A percentile compares a stretch with the other conserved stretches of the same genome.
phyloP scores from a whole-genome alignment of 768 basidiomycete genomes.

The Sistotremastrum niveocremeum region DNA sequence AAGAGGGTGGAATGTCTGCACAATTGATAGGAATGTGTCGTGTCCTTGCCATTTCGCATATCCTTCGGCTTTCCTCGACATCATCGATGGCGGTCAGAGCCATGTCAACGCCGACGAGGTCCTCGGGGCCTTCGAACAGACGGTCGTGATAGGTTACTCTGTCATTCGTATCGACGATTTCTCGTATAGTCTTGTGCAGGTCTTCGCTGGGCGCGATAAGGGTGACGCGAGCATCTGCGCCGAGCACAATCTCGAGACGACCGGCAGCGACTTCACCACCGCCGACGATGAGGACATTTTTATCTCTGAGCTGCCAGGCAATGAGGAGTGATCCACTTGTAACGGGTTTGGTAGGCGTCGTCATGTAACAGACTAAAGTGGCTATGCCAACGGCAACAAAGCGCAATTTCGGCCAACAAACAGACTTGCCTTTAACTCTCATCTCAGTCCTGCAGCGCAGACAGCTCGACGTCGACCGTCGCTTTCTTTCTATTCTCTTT shows the following conservation, averaged over 20 bases:
- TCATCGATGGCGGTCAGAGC: slow-evolving; percentile 91
- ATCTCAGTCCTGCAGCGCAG: slow-evolving; percentile 1
- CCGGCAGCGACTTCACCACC: slow-evolving; percentile 88
- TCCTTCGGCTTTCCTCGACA: slow-evolving; percentile 52
- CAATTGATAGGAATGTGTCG: slow-evolving; percentile 81
- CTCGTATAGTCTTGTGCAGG: slow-evolving; percentile 45
- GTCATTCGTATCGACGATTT: slow-evolving; percentile 33
- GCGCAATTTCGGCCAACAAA: neutral
- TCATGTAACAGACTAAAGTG: neutral
- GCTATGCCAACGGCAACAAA: neutral
- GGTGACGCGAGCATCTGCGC: slow-evolving; percentile 63
- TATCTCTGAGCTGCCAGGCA: slow-evolving; percentile 84
- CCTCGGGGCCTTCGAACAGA: slow-evolving; percentile 46
- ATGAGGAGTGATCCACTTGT: slow-evolving; percentile 63
- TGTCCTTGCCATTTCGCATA: slow-evolving; percentile 54
- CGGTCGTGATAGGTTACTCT: slow-evolving; percentile 64
- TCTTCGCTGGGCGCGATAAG: slow-evolving; percentile 61
- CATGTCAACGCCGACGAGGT: slow-evolving; percentile 65
- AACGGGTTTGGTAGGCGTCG: neutral
- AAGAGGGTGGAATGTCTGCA: slow-evolving; percentile 88
- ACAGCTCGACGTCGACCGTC: slow-evolving; percentile 14
- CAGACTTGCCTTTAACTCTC: neutral
- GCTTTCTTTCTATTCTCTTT: slow-evolving; percentile 4
- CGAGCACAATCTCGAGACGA: slow-evolving; percentile 75
- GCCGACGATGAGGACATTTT: slow-evolving; percentile 80